Evolutionary conservation across 345 rosid species (phyloP).

Genomic region (Sisymbrium irio): DNA sequence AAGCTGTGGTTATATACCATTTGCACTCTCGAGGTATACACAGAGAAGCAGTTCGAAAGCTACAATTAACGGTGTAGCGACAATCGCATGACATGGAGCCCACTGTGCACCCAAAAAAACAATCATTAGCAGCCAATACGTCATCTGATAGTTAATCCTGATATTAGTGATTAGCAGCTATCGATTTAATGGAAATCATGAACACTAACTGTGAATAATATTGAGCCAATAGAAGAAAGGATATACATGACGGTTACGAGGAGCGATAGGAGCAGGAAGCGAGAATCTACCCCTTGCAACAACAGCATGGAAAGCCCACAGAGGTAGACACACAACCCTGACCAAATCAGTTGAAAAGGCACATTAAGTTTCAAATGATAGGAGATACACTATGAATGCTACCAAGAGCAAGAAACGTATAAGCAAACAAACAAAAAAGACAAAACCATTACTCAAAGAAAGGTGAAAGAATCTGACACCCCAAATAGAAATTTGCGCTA

Average conservation of each 20-base stretch:
- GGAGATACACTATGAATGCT: background rate
- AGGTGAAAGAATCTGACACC: background rate
- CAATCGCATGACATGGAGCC: conserved; percentile 99
- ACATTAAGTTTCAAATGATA: background rate
- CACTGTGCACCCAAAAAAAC: conserved; percentile 59
- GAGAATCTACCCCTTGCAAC: conserved; percentile 96
- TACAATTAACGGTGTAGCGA: conserved; percentile 85
- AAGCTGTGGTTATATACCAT: conserved; percentile 45
- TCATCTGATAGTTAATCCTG: background rate
- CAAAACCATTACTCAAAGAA: conserved; percentile 5
- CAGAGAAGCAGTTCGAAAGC: conserved; percentile 97
- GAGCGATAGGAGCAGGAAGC: conserved; percentile 91
- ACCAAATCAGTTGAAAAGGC: background rate
- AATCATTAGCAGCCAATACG: conserved; percentile 18
- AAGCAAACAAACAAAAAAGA: background rate
- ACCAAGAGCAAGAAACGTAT: background rate
- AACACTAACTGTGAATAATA: background rate
- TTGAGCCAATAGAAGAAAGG: background rate
- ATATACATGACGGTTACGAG: conserved; percentile 85
- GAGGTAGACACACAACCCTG: conserved; percentile 78
- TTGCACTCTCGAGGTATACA: conserved; percentile 79
- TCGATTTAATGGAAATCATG: background rate
- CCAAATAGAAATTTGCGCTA: background rate
- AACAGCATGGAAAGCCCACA: conserved; percentile 94
- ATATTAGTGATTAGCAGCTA: background rate